Conservation (phyloP, 768 basidiomycete genomes). For the Sarcodon sp. region DNA sequence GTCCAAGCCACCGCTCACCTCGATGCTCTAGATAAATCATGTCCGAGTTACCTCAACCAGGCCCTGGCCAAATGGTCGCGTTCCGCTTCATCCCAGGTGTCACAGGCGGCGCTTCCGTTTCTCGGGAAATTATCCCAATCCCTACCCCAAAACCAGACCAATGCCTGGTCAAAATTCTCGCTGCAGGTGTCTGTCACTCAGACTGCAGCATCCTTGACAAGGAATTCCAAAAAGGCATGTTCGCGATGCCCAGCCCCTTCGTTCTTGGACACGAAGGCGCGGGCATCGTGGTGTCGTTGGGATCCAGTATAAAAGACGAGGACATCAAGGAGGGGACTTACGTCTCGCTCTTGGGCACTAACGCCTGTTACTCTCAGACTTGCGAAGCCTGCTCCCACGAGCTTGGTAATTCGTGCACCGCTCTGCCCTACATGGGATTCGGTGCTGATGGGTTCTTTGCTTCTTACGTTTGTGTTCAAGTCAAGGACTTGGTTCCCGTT, state of each 20-base stretch:
- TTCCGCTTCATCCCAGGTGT: slow-evolving; percentile 7
- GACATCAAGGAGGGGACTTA: slow-evolving; percentile 7
- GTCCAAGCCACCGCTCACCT: neutral
- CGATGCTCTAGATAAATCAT: neutral
- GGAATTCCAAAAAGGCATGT: neutral
- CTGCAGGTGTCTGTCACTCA: slow-evolving; percentile 12
- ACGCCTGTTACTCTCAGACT: slow-evolving; percentile 6
- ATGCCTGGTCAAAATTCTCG: slow-evolving; percentile 10
- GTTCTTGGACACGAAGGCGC: slow-evolving; percentile 12
- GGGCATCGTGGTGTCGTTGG: slow-evolving; percentile 7
- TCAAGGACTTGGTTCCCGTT: slow-evolving; percentile 6
- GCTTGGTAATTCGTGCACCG: slow-evolving; percentile 6
- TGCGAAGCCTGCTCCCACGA: slow-evolving; percentile 9
- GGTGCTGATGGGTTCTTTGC: slow-evolving; percentile 11
- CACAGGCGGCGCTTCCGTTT: slow-evolving; percentile 1
- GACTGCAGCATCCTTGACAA: slow-evolving; percentile 7
- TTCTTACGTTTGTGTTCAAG: slow-evolving; percentile 6
- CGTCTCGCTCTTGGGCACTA: slow-evolving; percentile 8
- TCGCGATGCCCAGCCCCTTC: slow-evolving; percentile 1
- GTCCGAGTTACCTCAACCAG: neutral
- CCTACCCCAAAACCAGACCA: slow-evolving; percentile 7
- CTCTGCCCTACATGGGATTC: slow-evolving; percentile 4
- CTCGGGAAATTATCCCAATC: slow-evolving; percentile 5
- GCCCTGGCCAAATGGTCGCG: slow-evolving; percentile 6
- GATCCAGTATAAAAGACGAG: slow-evolving; percentile 3